phyloP scores from a whole-genome alignment of 768 basidiomycete species.

The Paxillus rubicundulus region DNA sequence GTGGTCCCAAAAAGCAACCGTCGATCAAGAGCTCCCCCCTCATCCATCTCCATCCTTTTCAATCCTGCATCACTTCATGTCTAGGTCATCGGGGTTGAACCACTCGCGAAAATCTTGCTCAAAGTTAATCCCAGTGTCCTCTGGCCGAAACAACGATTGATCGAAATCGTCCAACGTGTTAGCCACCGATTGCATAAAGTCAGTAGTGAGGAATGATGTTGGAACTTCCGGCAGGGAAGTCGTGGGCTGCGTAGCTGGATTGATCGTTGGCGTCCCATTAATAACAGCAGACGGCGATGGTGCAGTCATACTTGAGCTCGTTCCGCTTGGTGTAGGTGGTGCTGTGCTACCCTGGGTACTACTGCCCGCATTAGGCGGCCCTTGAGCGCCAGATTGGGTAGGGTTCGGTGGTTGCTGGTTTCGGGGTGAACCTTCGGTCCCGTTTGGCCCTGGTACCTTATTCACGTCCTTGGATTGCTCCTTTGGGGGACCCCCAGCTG shows the following conservation, averaged over 20 bases:
- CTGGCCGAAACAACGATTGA: conserved; percentile 39
- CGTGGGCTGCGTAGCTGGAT: conserved; percentile 24
- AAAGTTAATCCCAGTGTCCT: conserved; percentile 53
- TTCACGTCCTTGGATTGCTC: conserved; percentile 34
- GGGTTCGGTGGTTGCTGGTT: conserved; percentile 35
- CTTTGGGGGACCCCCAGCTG: conserved; percentile 35
- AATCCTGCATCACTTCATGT: conserved; percentile 20
- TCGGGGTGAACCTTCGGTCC: conserved; percentile 43
- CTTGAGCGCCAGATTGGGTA: conserved; percentile 22
- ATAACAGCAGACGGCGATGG: conserved; percentile 38
- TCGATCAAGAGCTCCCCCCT: not conserved
- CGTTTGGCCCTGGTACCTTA: conserved; percentile 28
- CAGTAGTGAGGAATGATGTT: conserved; percentile 22
- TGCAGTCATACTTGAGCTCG: conserved; percentile 33
- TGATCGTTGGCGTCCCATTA: conserved; percentile 31
- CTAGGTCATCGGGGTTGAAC: conserved; percentile 57
- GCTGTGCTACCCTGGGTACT: conserved; percentile 30
- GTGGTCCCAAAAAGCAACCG: conserved; percentile 7
- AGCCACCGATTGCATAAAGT: conserved; percentile 47
- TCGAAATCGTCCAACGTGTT: conserved; percentile 41
- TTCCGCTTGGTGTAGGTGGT: conserved; percentile 37
- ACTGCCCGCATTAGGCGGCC: conserved; percentile 16
- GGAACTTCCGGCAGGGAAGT: conserved; percentile 29
- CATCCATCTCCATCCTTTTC: not conserved
- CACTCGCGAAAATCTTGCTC: conserved; percentile 76